phyloP scores from a whole-genome alignment of 139 green algal species.

The Chlorokybus atmophyticus region DNA sequence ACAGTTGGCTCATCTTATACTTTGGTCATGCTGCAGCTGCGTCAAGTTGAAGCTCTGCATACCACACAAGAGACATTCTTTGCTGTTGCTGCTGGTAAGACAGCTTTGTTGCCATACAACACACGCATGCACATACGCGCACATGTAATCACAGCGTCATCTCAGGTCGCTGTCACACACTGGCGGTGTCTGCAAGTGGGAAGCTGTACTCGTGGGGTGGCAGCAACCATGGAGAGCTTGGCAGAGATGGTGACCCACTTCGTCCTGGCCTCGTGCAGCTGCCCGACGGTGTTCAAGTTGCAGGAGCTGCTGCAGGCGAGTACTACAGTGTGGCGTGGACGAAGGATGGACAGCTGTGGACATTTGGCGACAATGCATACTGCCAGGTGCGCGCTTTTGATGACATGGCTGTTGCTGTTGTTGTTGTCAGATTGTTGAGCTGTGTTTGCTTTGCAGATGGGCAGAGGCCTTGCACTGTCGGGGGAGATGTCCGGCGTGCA shows the following conservation, averaged over 20 bases:
- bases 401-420: too few species aligned
- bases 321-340: conserved; percentile 6
- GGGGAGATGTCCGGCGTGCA: too few species aligned
- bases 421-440: too few species aligned
- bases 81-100: too few species aligned
- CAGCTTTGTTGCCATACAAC: too few species aligned
- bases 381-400: too few species aligned
- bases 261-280: neutral
- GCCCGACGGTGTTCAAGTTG: neutral
- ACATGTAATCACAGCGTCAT: conserved; percentile 3
- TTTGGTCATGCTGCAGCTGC: too few species aligned
- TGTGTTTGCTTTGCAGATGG: too few species aligned
- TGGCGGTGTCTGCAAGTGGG: neutral
- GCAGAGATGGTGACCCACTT: neutral
- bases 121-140: too few species aligned
- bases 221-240: neutral
- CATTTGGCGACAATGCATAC: neutral
- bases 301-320: neutral
- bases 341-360: neutral
- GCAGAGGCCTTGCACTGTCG: too few species aligned
- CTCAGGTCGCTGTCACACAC: neutral
- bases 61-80: too few species aligned
- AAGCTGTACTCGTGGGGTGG: neutral
- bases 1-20: neutral
- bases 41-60: too few species aligned